Evolutionary conservation across 2,329 filamentous ascomycete species (phyloP), one percentile per base, ranked within the genome.

Genomic region (Aureobasidium sp.): DNA sequence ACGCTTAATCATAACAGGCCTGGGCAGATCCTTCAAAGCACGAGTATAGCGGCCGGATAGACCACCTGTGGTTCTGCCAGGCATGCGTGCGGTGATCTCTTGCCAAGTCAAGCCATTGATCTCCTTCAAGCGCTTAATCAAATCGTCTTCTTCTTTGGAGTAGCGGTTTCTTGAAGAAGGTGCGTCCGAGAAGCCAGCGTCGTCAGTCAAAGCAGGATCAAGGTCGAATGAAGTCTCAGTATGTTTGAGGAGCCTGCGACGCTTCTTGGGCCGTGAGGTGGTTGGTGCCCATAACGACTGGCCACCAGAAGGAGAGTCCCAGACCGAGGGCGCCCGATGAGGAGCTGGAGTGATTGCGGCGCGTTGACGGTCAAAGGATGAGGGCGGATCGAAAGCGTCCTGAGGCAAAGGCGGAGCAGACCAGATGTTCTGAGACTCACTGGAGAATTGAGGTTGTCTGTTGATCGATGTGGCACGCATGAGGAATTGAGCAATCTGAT

Each of bases 71-170:
- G 69, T 69, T 3, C 78, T 69, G 12, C 67, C 63, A 1, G 72
- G 68, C 52, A 77, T 74, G 32, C 74, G 67, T 5, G 63, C 41
- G 0, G 68, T 67, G 9, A 79, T 76, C 1, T 73, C 66, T 2
- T 66, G 60, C 76, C 76, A 79, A 9, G 63, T 63, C 3, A 71
- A 63, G 7, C 67, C 66, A 39, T 76, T 72, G 0, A 75, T 73
- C 59, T 78, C 76, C 52, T 75, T 78, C 5, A 79, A 59, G 39
- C 73, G 73, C 5, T 76, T 72, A 0, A 80, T 66, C 8, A 75
- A 64, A 1, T 59, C 59, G 36, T 72, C 68, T 53, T 75, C 73
- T 37, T 72, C 68, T 5, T 47, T 39, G 3, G 67, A 67, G 39
- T 70, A 75, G 36, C 24, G 13, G 6, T 34, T 34, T 8, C 43